Evolutionary conservation across 1,284 basidiomycete genomes (phyloP).

Genomic region (Trichosporon faecale): DNA sequence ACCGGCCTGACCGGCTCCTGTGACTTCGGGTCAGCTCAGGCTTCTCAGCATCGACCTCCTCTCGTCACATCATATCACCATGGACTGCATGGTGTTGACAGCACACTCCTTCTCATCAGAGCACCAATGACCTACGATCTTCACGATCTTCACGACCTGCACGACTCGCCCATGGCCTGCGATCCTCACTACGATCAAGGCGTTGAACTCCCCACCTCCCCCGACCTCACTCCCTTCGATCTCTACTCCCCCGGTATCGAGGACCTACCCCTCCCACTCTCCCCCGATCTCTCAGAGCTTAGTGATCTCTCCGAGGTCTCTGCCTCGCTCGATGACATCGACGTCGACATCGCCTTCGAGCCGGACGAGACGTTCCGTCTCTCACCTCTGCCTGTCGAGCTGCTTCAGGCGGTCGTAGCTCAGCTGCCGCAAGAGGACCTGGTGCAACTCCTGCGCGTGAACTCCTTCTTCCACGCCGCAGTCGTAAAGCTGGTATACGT

Average conservation of each 20-base stretch:
- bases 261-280: not conserved
- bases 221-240: not conserved
- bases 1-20: not conserved
- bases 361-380: not conserved
- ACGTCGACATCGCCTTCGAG: not conserved
- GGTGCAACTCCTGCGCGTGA: not conserved
- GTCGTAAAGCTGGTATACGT: not conserved
- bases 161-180: not conserved
- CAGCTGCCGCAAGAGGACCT: not conserved
- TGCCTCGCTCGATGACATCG: not conserved
- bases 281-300: not conserved
- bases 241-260: no score
- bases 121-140: not conserved
- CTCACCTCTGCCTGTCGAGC: not conserved
- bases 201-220: not conserved
- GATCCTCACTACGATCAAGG: not conserved
- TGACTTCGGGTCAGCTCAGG: not conserved
- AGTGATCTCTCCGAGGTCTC: not conserved
- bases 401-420: not conserved
- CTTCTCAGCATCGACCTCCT: not conserved
- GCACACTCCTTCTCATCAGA: not conserved
- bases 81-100: not conserved
- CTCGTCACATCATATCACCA: not conserved
- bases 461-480: not conserved
- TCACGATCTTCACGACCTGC: not conserved